These are phyloP conservation scores for Russula brevipes DNA, from an alignment of 768 basidiomycete species.

Conservation along the genomic window DNA sequence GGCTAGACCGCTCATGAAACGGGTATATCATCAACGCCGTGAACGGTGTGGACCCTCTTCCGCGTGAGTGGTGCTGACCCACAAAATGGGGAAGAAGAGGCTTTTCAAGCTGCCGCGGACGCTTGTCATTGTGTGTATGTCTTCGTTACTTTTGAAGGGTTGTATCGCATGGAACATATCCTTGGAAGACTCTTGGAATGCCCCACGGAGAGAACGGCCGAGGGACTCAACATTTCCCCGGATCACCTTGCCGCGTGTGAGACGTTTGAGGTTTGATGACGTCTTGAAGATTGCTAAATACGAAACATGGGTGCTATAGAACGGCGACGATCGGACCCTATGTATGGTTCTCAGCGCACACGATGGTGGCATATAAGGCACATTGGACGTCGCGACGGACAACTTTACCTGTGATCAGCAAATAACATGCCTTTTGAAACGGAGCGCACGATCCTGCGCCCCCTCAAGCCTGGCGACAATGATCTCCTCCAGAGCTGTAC, in stretches of 20 bases:
- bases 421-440: conserved; percentile 9
- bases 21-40: not conserved
- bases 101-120: not conserved
- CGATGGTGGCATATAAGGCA: not conserved
- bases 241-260: not conserved
- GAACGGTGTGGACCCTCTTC: not conserved
- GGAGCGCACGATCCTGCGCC: conserved; percentile 8
- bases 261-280: not conserved
- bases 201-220: not conserved
- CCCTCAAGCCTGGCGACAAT: conserved; percentile 11
- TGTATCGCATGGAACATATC: not conserved
- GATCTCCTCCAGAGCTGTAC: conserved; percentile 12
- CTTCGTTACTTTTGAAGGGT: not conserved
- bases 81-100: not conserved
- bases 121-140: not conserved
- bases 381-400: not conserved
- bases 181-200: not conserved
- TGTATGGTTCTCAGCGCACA: not conserved
- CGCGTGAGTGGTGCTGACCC: not conserved
- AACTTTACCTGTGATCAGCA: conserved; percentile 24
- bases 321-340: not conserved
- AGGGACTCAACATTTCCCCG: not conserved
- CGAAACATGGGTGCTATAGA: not conserved
- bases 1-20: not conserved
- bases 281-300: not conserved